Base-by-base conservation (phyloP, 257 asterid species). In the Ballota nigra region DNA sequence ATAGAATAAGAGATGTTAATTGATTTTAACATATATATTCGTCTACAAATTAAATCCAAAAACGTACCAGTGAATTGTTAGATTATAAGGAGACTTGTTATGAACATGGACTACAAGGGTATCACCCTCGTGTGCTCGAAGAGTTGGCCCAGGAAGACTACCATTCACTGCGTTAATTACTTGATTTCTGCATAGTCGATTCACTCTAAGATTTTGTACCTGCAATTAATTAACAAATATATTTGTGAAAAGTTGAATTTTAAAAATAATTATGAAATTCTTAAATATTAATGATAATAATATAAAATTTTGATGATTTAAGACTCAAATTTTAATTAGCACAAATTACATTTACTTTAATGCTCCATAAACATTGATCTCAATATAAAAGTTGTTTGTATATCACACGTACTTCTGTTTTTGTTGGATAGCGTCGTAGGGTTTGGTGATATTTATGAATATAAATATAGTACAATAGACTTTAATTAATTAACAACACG, bases 141-240 rank as follows among this genome's bases (percentile, higher is more conserved):
- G 53, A 4, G 86, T 83, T 0, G 94, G 94, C 2, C 96, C 97
- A 0, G 97, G 97, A 19, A 88, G 78, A 16, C 81, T 69, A 4
- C 86, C 92, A 11, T 88, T 90, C 9, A 85, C 97, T 29, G 90
- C 96, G 4, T 88, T 85, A 8, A 91, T 86, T 20, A 85, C 88
- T 78, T 75, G 88, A 7, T 73, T 74, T 13, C 51, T 33, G 67
- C 97, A 91, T 1, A 91, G 71, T 28, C 85, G 83, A 58, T 81
- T 77, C 63, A 85, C 75, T 0, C 86, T 88, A 19, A 75, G 69
- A 70, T 91, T 88, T 78, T 84, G 47, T 38, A 91, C 96, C 97
- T 91, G 85, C 59, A 73, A 1, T 52, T 15, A 4, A 16, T 13
- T 4, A 53, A 47, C 63, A 68, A 28, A 68, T 68, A n/a, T 15